Percentiles rank a stretch among this genome's conserved stretches.
Evolutionary conservation across 2,329 filamentous ascomycete genomes (phyloP).

Genomic region (Cytospora piceae): DNA sequence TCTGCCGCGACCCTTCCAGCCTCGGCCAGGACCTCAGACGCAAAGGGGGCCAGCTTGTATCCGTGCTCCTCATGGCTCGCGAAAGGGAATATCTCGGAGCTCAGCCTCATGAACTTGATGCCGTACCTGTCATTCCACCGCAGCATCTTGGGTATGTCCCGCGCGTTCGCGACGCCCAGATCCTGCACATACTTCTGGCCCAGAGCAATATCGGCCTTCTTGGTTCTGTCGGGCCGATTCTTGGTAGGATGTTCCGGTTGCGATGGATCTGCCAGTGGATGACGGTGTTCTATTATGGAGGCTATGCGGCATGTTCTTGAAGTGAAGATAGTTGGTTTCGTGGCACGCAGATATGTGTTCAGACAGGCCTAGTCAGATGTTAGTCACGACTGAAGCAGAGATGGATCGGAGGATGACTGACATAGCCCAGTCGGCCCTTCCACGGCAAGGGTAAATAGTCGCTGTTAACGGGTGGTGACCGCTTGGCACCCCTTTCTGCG

Average conservation of each 20-base stretch:
- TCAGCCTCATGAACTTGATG: constrained; percentile 90
- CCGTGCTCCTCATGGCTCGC: constrained; percentile 87
- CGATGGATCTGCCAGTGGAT: constrained; percentile 75
- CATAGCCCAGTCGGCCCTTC: constrained; percentile 88
- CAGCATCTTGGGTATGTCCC: constrained; percentile 83
- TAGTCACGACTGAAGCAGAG: constrained; percentile 13
- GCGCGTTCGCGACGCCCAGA: constrained; percentile 79
- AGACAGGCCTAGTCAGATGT: constrained; percentile 68
- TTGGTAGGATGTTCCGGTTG: constrained; percentile 81
- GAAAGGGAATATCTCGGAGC: constrained; percentile 96
- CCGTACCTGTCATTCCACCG: constrained; percentile 90
- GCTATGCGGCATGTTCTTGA: constrained; percentile 90
- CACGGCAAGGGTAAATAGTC: constrained; percentile 83
- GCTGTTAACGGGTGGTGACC: constrained; percentile 81
- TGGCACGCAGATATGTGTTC: constrained; percentile 85
- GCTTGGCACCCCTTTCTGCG: constrained; percentile 48
- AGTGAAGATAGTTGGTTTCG: constrained; percentile 83
- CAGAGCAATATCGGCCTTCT: constrained; percentile 66
- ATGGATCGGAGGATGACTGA: constrained; percentile 47
- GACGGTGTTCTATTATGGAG: constrained; percentile 85
- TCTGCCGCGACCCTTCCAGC: constrained; percentile 77
- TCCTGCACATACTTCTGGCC: constrained; percentile 76
- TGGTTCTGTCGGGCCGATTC: constrained; percentile 78
- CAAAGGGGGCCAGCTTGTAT: constrained; percentile 83
- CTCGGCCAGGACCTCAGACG: constrained; percentile 74